Evolutionary conservation across 768 basidiomycete genomes (phyloP).

Genomic region (Austroboletus eburneus): DNA sequence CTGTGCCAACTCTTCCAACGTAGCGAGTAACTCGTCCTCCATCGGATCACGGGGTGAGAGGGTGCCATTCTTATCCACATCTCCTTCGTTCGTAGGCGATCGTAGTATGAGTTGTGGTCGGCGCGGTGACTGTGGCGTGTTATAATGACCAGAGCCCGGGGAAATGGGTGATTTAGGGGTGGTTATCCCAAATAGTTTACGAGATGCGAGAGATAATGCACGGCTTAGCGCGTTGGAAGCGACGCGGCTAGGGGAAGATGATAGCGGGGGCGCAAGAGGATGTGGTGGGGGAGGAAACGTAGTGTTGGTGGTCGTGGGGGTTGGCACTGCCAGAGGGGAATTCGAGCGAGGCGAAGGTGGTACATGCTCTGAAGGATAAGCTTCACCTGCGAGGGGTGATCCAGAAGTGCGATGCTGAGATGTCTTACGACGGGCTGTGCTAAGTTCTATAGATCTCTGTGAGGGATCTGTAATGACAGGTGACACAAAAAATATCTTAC

Average conservation of each 20-base stretch:
- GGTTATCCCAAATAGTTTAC: conserved; percentile 69
- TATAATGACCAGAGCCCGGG: conserved; percentile 36
- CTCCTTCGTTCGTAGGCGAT: conserved; percentile 36
- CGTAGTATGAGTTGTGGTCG: conserved; percentile 49
- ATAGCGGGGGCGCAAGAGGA: conserved; percentile 48
- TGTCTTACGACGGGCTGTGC: conserved; percentile 52
- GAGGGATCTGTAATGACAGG: conserved; percentile 7
- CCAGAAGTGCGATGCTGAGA: conserved; percentile 50
- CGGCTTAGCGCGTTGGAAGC: conserved; percentile 74
- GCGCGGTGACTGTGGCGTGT: conserved; percentile 51
- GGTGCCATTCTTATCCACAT: conserved; percentile 22
- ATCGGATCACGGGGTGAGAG: conserved; percentile 53
- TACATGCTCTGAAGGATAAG: conserved; percentile 34
- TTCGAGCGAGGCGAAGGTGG: conserved; percentile 21
- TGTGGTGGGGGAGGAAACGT: conserved; percentile 68
- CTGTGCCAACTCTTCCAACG: conserved; percentile 87
- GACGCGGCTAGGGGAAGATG: conserved; percentile 64
- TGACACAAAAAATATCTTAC: conserved; percentile 38
- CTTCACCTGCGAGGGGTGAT: conserved; percentile 47
- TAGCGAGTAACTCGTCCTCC: conserved; percentile 78
- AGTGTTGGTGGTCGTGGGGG: conserved; percentile 33
- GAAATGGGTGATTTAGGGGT: conserved; percentile 36
- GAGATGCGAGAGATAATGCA: conserved; percentile 75
- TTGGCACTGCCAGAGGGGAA: conserved; percentile 20
- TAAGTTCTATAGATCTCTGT: conserved; percentile 50